Conservation (phyloP, 2,329 filamentous ascomycete species). For the Verticillium nubilum region DNA sequence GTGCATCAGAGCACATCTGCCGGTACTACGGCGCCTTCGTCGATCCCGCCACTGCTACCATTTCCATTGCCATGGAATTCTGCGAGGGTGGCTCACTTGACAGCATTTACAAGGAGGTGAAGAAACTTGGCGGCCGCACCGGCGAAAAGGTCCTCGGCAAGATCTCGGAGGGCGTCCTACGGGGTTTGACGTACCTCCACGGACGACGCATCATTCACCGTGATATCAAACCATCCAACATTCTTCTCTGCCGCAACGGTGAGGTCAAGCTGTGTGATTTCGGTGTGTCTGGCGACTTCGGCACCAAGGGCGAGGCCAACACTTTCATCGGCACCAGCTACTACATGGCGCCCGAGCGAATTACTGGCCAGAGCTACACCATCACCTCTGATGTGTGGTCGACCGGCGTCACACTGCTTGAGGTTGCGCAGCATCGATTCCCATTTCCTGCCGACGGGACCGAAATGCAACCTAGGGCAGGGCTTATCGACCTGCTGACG, state of each 20-base stretch:
- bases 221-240: slow-evolving; percentile 98
- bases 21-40: slow-evolving; percentile 96
- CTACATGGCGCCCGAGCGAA: slow-evolving; percentile 98
- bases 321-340: slow-evolving; percentile 99
- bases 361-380: slow-evolving; percentile 95
- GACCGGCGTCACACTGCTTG: slow-evolving; percentile 90
- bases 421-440: slow-evolving; percentile 98
- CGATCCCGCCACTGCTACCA: slow-evolving; percentile 91
- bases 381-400: slow-evolving; percentile 99
- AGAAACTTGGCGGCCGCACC: slow-evolving; percentile 87
- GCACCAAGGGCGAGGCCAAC: slow-evolving; percentile 96
- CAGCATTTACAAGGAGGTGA: slow-evolving; percentile 95
- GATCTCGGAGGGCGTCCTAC: slow-evolving; percentile 89
- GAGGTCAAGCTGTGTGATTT: slow-evolving; percentile 98
- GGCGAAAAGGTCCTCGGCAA: slow-evolving; percentile 97
- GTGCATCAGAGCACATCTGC: slow-evolving; percentile 93
- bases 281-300: slow-evolving; percentile 94
- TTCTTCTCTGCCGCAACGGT: slow-evolving; percentile 84
- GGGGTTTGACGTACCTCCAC: slow-evolving; percentile 91
- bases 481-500: slow-evolving; percentile 89
- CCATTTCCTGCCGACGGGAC: slow-evolving; percentile 96
- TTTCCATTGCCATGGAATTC: slow-evolving; percentile 98
- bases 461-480: slow-evolving; percentile 88
- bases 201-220: slow-evolving; percentile 96
- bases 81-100: slow-evolving; percentile 95